A percentile compares a stretch with the other conserved stretches of the same genome.
Conservation (phyloP, 192 early-diverging fungal species). For the Podila horticola region DNA sequence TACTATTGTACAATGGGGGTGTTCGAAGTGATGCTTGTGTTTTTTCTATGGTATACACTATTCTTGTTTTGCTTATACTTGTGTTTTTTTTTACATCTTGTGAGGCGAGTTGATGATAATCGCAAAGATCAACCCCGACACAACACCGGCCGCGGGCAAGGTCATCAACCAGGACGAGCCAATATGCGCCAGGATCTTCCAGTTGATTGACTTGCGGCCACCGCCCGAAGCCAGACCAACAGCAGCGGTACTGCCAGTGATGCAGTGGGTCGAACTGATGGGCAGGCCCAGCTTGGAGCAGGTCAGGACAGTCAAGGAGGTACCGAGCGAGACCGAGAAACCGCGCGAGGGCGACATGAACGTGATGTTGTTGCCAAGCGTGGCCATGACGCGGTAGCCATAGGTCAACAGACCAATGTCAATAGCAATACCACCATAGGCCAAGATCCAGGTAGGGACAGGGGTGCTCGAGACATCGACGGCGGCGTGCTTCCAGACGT, state of each 20-base stretch:
- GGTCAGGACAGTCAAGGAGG: constrained; percentile 82
- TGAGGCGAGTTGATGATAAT: constrained; percentile 5
- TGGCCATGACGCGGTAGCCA: constrained; percentile 81
- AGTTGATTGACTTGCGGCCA: constrained; percentile 74
- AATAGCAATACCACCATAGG: constrained; percentile 77
- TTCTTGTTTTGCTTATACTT: not conserved
- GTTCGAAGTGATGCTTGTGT: too few species aligned
- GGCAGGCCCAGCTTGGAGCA: constrained; percentile 83
- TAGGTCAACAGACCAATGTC: constrained; percentile 76
- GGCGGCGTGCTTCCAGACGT: constrained; percentile 61
- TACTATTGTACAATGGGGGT: too few species aligned
- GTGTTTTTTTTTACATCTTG: constrained; percentile 36
- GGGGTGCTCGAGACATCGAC: constrained; percentile 56
- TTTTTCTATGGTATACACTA: not conserved
- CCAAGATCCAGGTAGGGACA: constrained; percentile 79
- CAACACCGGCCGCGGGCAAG: constrained; percentile 2
- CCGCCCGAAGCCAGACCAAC: constrained; percentile 65
- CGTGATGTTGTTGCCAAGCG: constrained; percentile 84
- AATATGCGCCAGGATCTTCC: constrained; percentile 72
- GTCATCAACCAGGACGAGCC: constrained; percentile 71
- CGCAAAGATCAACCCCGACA: not conserved
- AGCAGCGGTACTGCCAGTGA: constrained; percentile 76
- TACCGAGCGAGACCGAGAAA: constrained; percentile 81
- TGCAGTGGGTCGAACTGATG: constrained; percentile 88
- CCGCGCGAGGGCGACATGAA: constrained; percentile 85